Base-by-base conservation (phyloP, 2,329 filamentous ascomycete genomes). In the Penicillium sp. region DNA sequence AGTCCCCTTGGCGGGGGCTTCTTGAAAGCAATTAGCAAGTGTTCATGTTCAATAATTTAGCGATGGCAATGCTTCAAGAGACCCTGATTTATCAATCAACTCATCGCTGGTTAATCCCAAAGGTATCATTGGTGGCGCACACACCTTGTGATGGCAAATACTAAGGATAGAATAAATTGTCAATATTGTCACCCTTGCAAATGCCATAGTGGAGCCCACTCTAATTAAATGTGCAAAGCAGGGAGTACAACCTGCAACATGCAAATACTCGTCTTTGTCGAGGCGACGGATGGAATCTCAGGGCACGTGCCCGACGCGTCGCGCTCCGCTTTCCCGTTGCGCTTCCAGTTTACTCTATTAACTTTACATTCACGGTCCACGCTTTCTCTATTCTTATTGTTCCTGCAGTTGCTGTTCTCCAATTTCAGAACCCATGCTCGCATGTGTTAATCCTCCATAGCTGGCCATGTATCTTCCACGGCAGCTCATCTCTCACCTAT, bases 381-480 rank as follows among this genome's bases (percentile, higher is more conserved):
- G 15, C 15, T 18, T 42, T 47, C 12, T 29, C 31, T 54, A 53
- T 55, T 57, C 47, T 60, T 54, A 58, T 49, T 53, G 52, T 35
- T 44, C 23, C 32, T 13, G 32, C 15, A 3, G 20, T 18, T 18
- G 15, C 15, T 7, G 32, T 12, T 37, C 33, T 37, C 10, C 6
- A 15, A 40, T 27, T n/a, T 6, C 38, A n/a, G 3, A 4, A 47
- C 61, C 56, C 53, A 51, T 58, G 53, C 53, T 61, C 54, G 54
- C 46, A 53, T 57, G 53, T 49, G 55, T 50, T 54, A 46, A 51
- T 38, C 44, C 45, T 33, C 47, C 47, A 42, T 58, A 51, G 51
- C 49, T 53, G 57, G 62, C 65, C 70, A 98, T 98, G 93, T 95
- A 96, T 84, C 86, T 98, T 56, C 93, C 92, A 65, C 88, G 93